A percentile compares a stretch with the other conserved stretches of the same genome.
These are phyloP conservation scores for Hypoxylon rickii DNA, from an alignment of 495 filamentous ascomycete genomes.

Conservation along the genomic window DNA sequence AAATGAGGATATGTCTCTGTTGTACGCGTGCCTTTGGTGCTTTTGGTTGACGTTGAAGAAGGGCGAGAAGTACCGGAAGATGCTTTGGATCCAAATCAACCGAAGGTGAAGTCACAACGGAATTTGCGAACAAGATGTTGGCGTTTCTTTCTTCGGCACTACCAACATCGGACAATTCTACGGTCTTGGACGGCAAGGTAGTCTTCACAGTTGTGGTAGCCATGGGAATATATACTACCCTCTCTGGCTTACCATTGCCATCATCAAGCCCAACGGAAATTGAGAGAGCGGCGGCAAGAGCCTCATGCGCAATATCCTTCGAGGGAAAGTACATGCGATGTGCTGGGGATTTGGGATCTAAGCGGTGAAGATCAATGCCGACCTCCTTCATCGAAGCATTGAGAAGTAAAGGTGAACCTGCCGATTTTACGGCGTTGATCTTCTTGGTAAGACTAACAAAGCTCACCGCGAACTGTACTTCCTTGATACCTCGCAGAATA, in stretches of 20 bases:
- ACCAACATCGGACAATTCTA: constrained; percentile 74
- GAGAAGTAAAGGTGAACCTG: constrained; percentile 71
- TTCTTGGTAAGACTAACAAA: constrained; percentile 85
- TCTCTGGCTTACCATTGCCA: constrained; percentile 79
- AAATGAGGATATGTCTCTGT: constrained; percentile 71
- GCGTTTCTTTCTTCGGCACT: constrained; percentile 87
- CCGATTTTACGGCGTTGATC: constrained; percentile 65
- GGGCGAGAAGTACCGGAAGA: constrained; percentile 80
- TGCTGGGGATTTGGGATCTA: constrained; percentile 91
- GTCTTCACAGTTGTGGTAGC: constrained; percentile 94
- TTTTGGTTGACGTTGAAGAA: constrained; percentile 64
- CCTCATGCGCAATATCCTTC: constrained; percentile 92
- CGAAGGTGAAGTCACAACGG: constrained; percentile 94
- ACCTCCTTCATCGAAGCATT: constrained; percentile 95
- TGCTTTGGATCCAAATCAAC: constrained; percentile 94
- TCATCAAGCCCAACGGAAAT: constrained; percentile 91
- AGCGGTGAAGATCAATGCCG: constrained; percentile 86
- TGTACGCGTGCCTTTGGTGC: constrained; percentile 49
- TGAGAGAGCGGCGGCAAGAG: constrained; percentile 87
- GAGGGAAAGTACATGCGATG: constrained; percentile 99
- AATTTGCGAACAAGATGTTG: constrained; percentile 94
- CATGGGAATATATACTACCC: constrained; percentile 95
- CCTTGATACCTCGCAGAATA: constrained; percentile 87
- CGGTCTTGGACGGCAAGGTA: constrained; percentile 91
- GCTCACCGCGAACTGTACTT: constrained; percentile 94